phyloP scores from a whole-genome alignment of 2,329 filamentous ascomycete species.

The Zasmidium cellare region DNA sequence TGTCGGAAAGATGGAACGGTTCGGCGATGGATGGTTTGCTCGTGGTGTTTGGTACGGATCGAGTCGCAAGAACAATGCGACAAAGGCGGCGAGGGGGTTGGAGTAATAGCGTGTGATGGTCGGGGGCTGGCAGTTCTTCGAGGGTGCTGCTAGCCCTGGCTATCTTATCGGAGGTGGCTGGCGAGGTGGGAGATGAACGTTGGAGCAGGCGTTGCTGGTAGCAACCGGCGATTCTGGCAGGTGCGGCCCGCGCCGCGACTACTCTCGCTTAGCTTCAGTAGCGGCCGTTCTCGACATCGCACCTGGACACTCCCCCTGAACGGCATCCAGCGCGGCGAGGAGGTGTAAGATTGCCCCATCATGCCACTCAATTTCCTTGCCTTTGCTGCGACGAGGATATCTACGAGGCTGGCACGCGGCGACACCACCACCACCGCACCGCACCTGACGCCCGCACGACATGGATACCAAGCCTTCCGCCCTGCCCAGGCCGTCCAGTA shows the following conservation, averaged over 20 bases:
- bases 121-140: too few species aligned
- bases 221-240: too few species aligned
- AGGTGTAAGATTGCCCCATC: not conserved
- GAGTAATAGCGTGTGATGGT: too few species aligned
- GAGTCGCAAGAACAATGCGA: not conserved
- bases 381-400: not conserved
- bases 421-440: not conserved
- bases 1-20: not conserved
- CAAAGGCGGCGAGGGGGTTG: not conserved
- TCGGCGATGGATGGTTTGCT: not conserved
- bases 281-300: too few species aligned
- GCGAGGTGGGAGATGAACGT: too few species aligned
- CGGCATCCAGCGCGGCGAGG: not conserved
- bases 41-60: not conserved
- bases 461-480: constrained; percentile 8
- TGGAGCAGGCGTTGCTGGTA: too few species aligned
- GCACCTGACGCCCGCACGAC: not conserved
- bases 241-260: too few species aligned
- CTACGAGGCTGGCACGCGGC: not conserved
- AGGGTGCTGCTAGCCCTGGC: too few species aligned
- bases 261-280: too few species aligned
- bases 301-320: too few species aligned
- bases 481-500: constrained; percentile 3
- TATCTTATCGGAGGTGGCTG: too few species aligned
- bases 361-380: not conserved